A percentile compares a stretch with the other conserved stretches of the same genome.
These are phyloP conservation scores for Ilex paraguariensis DNA, from an alignment of 305 asterid genomes.

Conservation along the genomic window DNA sequence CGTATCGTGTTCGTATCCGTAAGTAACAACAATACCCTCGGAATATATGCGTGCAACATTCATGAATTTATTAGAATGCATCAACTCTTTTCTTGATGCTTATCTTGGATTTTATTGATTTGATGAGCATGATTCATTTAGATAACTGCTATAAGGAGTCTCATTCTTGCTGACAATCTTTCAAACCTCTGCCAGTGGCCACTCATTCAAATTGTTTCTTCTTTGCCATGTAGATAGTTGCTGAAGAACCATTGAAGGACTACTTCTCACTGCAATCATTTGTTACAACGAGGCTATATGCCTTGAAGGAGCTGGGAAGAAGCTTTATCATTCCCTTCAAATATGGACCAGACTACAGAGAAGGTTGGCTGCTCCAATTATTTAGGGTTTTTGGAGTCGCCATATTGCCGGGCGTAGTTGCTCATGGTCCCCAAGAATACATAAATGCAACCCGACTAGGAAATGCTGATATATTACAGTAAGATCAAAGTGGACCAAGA, in stretches of 20 bases:
- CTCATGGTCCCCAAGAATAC: slow-evolving; percentile 49
- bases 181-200: too few species aligned
- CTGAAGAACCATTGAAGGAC: slow-evolving; percentile 34
- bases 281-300: slow-evolving; percentile 33
- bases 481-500: too few species aligned
- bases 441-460: slow-evolving; percentile 59
- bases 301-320: slow-evolving; percentile 55
- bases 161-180: too few species aligned
- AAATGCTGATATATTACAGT: slow-evolving; percentile 14
- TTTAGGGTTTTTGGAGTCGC: slow-evolving; percentile 27
- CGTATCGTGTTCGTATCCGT: too few species aligned
- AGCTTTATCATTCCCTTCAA: slow-evolving; percentile 44
- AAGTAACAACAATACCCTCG: too few species aligned
- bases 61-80: too few species aligned
- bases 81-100: too few species aligned
- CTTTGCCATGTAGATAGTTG: slow-evolving; percentile 22
- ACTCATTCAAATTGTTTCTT: too few species aligned
- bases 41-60: too few species aligned
- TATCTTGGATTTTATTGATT: too few species aligned
- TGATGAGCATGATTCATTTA: too few species aligned
- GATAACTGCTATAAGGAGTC: too few species aligned
- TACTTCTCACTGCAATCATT: slow-evolving; percentile 22
- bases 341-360: slow-evolving; percentile 46
- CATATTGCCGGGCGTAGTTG: slow-evolving; percentile 38
- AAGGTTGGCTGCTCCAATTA: slow-evolving; percentile 26